Percentiles rank a stretch among this genome's conserved stretches.
phyloP scores from a whole-genome alignment of 2,329 filamentous ascomycete species.

The Diaporthe destruens region DNA sequence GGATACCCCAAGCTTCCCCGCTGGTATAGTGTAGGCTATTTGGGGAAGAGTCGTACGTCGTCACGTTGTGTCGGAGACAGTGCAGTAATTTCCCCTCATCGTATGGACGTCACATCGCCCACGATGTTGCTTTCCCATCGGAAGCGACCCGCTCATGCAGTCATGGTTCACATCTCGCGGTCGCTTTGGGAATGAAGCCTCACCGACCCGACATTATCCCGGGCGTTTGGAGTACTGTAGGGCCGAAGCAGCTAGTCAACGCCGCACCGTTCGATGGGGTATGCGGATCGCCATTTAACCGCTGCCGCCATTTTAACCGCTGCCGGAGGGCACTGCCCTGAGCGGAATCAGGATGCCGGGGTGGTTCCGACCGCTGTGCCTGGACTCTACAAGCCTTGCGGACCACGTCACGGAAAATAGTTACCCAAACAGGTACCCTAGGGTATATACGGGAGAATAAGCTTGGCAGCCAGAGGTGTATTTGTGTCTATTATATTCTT shows the following conservation, averaged over 20 bases:
- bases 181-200: neutral
- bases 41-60: constrained; percentile 8
- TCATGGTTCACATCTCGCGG: neutral
- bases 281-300: constrained; percentile 23
- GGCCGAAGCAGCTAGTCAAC: constrained; percentile 20
- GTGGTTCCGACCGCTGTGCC: neutral
- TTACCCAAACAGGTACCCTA: too few species aligned
- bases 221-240: neutral
- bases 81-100: constrained; percentile 8
- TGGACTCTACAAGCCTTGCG: too few species aligned
- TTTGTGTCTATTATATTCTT: too few species aligned
- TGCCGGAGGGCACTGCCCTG: constrained; percentile 2
- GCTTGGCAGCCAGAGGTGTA: too few species aligned
- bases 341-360: neutral
- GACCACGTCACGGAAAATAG: too few species aligned
- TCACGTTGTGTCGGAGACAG: neutral
- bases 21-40: constrained; percentile 21
- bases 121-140: neutral
- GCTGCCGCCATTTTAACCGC: constrained; percentile 30
- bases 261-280: neutral
- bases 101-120: constrained; percentile 13
- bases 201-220: constrained; percentile 14
- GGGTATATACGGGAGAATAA: too few species aligned
- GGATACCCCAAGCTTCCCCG: constrained; percentile 16
- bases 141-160: constrained; percentile 13